Base-by-base conservation (phyloP, 1,139 yeast species). In the Candida pseudoviswanathii region DNA sequence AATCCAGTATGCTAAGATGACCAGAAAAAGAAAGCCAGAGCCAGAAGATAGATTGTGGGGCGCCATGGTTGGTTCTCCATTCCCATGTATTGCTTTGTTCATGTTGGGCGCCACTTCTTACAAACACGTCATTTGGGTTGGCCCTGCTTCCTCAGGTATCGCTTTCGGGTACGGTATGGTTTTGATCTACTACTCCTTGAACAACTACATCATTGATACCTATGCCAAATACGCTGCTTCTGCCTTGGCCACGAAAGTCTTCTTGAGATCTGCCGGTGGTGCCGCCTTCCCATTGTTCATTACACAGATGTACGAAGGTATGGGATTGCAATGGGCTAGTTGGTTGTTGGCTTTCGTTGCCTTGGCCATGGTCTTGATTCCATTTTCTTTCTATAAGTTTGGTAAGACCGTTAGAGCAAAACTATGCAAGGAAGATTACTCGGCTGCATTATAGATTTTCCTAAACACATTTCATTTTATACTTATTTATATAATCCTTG, bases 141-240 rank as follows among this genome's bases (percentile, higher is more conserved):
- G 96, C 26, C 97, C 97, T 11, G 95, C 96, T 5, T 87, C 96
- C 26, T 80, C 96, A 1, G 97, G 97, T 54, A 67, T 90, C 45
- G 89, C 95, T 0, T 89, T 89, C 65, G 97, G 97, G 33, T 89
- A 82, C 62, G 97, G 97, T 53, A 89, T 90, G 96, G 96, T 89
- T 49, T 75, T 90, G 61, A 85, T 89, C 62, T 90, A 89, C 68
- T 89, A 89, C 65, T 87, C 96, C 1, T 78, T 89, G 63, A 90
- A 90, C 71, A 89, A 89, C 70, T 90, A 90, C 67, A 89, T 90
- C 67, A 87, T 90, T 64, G 96, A 89, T 67, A 85, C 95, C 29
- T 89, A 89, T 66, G 88, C 90, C 47, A 84, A 85, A 61, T 88
- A 80, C 61, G 96, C 96, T n/a, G 96, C 96, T 10, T 82, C 90